Conservation (phyloP, 2,329 filamentous ascomycete genomes). For the Colletotrichum magnum region DNA sequence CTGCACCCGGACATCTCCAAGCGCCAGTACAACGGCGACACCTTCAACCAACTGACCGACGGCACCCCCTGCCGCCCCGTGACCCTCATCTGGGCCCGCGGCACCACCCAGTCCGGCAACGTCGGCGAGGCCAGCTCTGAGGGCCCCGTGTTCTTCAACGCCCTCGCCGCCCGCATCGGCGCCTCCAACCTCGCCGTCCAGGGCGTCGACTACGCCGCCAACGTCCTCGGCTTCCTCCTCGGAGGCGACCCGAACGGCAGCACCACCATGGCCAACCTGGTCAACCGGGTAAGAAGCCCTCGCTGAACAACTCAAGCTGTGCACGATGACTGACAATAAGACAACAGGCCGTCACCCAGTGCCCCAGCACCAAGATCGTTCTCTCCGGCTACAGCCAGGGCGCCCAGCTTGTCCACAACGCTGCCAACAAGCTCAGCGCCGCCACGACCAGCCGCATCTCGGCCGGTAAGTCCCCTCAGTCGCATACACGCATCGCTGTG, state of each 20-base stretch:
- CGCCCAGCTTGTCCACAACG: conserved; percentile 58
- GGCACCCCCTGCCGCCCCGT: conserved; percentile 56
- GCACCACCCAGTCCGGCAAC: conserved; percentile 66
- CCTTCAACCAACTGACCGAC: conserved; percentile 42
- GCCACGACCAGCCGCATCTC: conserved; percentile 49
- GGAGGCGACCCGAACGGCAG: conserved; percentile 61
- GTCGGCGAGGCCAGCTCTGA: conserved; percentile 58
- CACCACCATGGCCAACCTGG: conserved; percentile 53
- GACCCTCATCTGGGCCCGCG: conserved; percentile 69
- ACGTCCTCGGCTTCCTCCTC: conserved; percentile 58
- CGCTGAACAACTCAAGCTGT: not conserved
- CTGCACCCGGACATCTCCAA: conserved; percentile 23
- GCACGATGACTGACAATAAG: not conserved
- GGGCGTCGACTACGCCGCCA: conserved; percentile 67
- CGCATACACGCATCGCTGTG: too few relatives aligned
- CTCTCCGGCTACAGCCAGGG: conserved; percentile 64
- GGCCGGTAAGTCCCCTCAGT: conserved; percentile 39
- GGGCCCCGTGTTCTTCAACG: conserved; percentile 66
- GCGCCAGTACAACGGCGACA: conserved; percentile 37
- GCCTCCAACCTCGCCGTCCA: conserved; percentile 63
- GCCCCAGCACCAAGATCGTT: conserved; percentile 61
- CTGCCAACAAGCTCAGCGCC: conserved; percentile 54
- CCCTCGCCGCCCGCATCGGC: conserved; percentile 57
- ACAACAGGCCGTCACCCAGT: conserved; percentile 54
- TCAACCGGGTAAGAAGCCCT: conserved; percentile 8